Conservation (phyloP, 352 stramenopile genomes). For the Phytopythium montanum region DNA sequence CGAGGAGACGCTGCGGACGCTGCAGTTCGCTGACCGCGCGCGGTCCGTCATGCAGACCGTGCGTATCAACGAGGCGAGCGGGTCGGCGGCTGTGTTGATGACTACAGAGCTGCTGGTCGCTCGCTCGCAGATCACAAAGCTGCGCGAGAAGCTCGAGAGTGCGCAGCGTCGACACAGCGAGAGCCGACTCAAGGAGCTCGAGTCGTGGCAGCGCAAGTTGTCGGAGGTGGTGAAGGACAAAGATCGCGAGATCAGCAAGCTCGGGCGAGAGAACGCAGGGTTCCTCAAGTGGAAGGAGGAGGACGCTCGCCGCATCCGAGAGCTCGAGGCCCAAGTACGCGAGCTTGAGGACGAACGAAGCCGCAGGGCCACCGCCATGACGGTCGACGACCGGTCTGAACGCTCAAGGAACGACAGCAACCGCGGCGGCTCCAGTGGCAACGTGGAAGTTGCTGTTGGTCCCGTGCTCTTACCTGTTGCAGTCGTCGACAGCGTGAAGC, state of each 20-base stretch:
- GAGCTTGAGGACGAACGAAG: constrained; percentile 20
- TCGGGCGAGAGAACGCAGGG: constrained; percentile 52
- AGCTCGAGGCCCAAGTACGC: constrained; percentile 42
- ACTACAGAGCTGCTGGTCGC: constrained; percentile 51
- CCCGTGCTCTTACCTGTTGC: neutral
- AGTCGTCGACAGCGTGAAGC: neutral
- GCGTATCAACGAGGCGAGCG: constrained; percentile 55
- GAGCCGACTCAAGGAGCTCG: constrained; percentile 53
- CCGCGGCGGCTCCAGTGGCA: neutral
- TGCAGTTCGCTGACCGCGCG: constrained; percentile 77
- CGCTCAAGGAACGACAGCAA: neutral
- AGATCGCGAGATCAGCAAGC: constrained; percentile 55
- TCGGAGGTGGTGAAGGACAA: constrained; percentile 51
- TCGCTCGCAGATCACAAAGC: constrained; percentile 53
- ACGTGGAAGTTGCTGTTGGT: neutral
- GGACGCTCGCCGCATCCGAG: constrained; percentile 47
- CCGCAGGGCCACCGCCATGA: neutral
- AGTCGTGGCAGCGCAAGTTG: constrained; percentile 42
- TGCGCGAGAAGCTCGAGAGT: constrained; percentile 43
- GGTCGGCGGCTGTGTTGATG: constrained; percentile 7
- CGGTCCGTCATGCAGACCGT: constrained; percentile 71
- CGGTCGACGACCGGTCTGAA: neutral
- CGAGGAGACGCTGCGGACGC: constrained; percentile 73
- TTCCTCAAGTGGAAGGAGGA: constrained; percentile 63
- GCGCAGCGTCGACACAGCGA: constrained; percentile 47